These are phyloP conservation scores for Platismatia glauca DNA, from an alignment of 495 filamentous ascomycete species.

Conservation along the genomic window DNA sequence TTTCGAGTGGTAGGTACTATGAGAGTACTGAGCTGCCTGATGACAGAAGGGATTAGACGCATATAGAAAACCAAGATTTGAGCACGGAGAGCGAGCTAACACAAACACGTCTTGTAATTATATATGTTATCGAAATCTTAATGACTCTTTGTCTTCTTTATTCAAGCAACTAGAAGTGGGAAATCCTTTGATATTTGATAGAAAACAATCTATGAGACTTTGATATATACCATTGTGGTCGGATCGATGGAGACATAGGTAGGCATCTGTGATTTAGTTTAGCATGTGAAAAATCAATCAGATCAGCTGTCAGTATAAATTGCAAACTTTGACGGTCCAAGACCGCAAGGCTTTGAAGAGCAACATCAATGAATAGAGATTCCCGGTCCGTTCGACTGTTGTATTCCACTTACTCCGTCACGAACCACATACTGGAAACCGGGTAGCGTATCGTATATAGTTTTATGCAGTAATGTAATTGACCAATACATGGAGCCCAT, in stretches of 20 bases:
- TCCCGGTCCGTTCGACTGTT: not conserved
- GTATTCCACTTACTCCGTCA: conserved; percentile 50
- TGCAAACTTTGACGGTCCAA: not conserved
- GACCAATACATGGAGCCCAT: too few species aligned
- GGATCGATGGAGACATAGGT: too few species aligned
- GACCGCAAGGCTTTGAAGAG: not conserved
- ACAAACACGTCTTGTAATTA: not conserved
- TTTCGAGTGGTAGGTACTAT: not conserved
- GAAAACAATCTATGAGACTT: too few species aligned
- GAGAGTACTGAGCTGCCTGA: not conserved
- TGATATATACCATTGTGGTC: too few species aligned
- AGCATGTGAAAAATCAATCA: not conserved
- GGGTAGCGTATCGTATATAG: too few species aligned
- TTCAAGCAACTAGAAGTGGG: too few species aligned
- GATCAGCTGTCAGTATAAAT: not conserved
- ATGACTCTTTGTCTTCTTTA: too few species aligned
- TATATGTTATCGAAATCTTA: not conserved
- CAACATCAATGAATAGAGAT: not conserved
- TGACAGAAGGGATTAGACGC: not conserved
- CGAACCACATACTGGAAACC: conserved; percentile 51
- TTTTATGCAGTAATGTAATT: too few species aligned
- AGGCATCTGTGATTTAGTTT: conserved; percentile 39
- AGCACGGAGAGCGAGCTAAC: not conserved
- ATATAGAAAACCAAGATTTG: not conserved
- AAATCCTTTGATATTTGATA: too few species aligned